These are phyloP conservation scores for Cadophora gregata DNA, from an alignment of 2,329 filamentous ascomycete species.

Conservation along the genomic window DNA sequence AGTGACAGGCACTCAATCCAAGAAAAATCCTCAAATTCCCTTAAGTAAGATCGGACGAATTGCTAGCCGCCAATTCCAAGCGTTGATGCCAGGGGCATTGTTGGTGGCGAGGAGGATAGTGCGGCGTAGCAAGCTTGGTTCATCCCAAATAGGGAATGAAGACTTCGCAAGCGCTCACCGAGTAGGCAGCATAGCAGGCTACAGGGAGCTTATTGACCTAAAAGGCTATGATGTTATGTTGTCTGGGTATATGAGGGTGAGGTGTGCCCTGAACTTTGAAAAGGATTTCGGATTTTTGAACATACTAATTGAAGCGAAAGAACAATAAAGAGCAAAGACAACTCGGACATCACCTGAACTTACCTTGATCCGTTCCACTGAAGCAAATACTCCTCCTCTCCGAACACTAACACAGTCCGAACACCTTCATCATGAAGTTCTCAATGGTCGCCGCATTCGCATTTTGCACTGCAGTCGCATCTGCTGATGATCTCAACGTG, in stretches of 20 bases:
- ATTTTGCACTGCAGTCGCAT: constrained; percentile 21
- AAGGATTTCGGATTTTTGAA: background rate
- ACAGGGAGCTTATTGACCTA: background rate
- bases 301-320: background rate
- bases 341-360: background rate
- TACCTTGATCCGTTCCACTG: too few species aligned
- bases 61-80: background rate
- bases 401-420: background rate
- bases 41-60: constrained; percentile 1
- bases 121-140: constrained; percentile 13
- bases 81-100: background rate
- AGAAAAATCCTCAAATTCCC: background rate
- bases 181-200: background rate
- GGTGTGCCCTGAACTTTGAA: background rate
- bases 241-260: background rate
- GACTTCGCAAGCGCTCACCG: background rate
- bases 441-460: constrained; percentile 20
- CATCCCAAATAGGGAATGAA: background rate
- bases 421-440: constrained; percentile 27
- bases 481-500: constrained; percentile 30
- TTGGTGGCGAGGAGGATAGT: background rate
- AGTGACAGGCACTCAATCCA: too few species aligned
- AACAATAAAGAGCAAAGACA: background rate
- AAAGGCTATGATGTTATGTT: background rate
- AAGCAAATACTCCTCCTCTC: too few species aligned